Evolutionary conservation across 352 stramenopile genomes (phyloP).

Genomic region (Phytophthora lateralis): DNA sequence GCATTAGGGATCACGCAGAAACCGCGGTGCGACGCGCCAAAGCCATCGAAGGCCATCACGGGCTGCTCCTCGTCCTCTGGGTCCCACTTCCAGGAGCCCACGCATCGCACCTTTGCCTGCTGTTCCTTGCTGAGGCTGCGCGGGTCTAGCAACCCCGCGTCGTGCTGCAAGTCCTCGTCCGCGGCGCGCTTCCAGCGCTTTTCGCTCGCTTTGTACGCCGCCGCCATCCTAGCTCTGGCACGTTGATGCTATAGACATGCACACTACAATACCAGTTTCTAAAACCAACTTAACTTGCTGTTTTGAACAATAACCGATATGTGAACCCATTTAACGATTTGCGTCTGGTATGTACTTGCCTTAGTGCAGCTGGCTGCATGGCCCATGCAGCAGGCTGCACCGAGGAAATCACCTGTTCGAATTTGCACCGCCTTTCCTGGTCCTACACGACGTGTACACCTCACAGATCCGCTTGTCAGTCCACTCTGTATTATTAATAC

Average conservation of each 20-base stretch:
- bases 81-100: conserved; percentile 48
- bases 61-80: conserved; percentile 32
- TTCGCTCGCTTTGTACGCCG: conserved; percentile 71
- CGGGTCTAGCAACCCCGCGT: conserved; percentile 53
- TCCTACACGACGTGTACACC: too few species aligned
- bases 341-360: too few species aligned
- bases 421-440: neutral
- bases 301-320: neutral
- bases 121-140: conserved; percentile 37
- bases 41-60: conserved; percentile 56
- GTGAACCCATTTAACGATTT: too few species aligned
- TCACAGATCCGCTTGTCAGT: neutral
- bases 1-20: conserved; percentile 77
- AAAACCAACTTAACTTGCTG: neutral
- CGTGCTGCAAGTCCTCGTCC: conserved; percentile 26
- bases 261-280: neutral
- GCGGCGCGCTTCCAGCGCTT: conserved; percentile 74
- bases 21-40: conserved; percentile 50
- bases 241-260: too few species aligned
- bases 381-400: too few species aligned
- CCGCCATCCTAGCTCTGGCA: conserved; percentile 11
- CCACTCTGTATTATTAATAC: too few species aligned
- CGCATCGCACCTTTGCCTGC: conserved; percentile 30
- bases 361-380: too few species aligned
- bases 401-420: conserved; percentile 14